These are phyloP conservation scores for Gloeostereum incarnatum DNA, from an alignment of 768 basidiomycete species.

Conservation along the genomic window DNA sequence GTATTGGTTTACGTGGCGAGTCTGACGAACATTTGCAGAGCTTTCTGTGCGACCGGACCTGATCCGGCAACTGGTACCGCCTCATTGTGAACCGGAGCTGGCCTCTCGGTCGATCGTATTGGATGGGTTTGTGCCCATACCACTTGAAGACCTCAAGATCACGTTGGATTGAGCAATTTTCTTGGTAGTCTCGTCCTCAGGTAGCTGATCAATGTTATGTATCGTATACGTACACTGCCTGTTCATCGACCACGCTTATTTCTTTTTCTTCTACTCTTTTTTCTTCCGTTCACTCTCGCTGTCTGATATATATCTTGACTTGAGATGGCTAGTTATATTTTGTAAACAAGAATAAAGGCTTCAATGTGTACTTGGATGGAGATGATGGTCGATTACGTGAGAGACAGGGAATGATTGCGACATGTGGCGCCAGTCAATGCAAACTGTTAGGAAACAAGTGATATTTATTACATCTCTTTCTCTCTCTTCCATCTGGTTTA, in stretches of 20 bases:
- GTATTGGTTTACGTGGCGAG: neutral
- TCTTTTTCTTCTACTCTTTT: constrained; percentile 5
- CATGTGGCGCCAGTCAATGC: constrained; percentile 30
- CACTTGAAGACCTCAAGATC: constrained; percentile 91
- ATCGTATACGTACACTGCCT: too few species aligned
- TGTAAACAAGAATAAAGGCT: constrained; percentile 5
- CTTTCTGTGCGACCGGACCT: constrained; percentile 94
- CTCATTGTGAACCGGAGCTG: constrained; percentile 85
- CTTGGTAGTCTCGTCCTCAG: constrained; percentile 4
- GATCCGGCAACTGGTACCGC: constrained; percentile 84
- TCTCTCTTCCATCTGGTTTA: neutral
- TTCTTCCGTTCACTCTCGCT: constrained; percentile 12
- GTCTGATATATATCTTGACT: constrained; percentile 38
- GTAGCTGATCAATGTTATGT: constrained; percentile 2
- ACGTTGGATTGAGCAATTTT: constrained; percentile 65
- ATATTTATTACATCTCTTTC: constrained; percentile 10
- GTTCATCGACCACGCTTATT: neutral
- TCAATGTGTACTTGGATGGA: neutral
- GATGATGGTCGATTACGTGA: constrained; percentile 1
- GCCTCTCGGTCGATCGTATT: constrained; percentile 78
- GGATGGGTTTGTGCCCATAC: constrained; percentile 94
- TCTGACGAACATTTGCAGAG: constrained; percentile 39
- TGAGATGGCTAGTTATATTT: constrained; percentile 19
- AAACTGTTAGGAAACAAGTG: constrained; percentile 11
- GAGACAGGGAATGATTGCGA: too few species aligned